A percentile compares a stretch with the other conserved stretches of the same genome.
Evolutionary conservation across 2,329 filamentous ascomycete genomes (phyloP).

Genomic region (Didymosphaeria variabile): DNA sequence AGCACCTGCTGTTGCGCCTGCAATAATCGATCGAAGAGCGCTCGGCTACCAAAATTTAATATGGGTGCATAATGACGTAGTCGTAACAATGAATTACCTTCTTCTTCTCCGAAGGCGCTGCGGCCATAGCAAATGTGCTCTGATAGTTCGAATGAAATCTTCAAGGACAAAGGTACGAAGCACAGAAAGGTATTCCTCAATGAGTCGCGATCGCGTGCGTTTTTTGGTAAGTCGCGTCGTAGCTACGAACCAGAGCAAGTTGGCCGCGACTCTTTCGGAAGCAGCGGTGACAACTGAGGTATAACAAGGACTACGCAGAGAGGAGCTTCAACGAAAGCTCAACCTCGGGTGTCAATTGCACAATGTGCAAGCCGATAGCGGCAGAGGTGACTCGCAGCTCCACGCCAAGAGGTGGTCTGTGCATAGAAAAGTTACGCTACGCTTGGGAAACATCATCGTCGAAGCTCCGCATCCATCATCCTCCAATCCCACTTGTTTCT

Average conservation of each 20-base stretch:
- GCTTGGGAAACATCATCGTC: slow-evolving; percentile 16
- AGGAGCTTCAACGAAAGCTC: too few species aligned
- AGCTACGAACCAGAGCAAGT: not conserved
- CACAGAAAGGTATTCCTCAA: not conserved
- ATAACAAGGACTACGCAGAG: not conserved
- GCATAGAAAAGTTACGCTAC: slow-evolving; percentile 10
- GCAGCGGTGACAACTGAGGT: not conserved
- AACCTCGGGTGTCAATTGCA: not conserved
- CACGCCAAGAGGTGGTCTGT: slow-evolving; percentile 8
- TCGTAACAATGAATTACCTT: slow-evolving; percentile 30
- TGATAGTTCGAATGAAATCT: not conserved
- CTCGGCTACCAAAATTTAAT: slow-evolving; percentile 66
- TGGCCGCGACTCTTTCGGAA: not conserved
- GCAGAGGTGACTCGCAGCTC: slow-evolving; percentile 21
- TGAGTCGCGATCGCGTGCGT: slow-evolving; percentile 3
- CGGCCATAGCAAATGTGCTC: slow-evolving; percentile 31
- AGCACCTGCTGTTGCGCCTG: slow-evolving; percentile 91
- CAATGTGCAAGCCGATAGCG: slow-evolving; percentile 23
- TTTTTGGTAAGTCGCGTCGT: not conserved
- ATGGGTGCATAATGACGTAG: slow-evolving; percentile 4
- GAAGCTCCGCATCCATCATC: slow-evolving; percentile 13
- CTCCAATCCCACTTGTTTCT: slow-evolving; percentile 11
- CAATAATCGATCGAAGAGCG: slow-evolving; percentile 86
- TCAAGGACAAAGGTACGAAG: not conserved
- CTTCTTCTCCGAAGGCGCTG: slow-evolving; percentile 46